phyloP scores from a whole-genome alignment of 257 asterid genomes.

The Petunia secreta region DNA sequence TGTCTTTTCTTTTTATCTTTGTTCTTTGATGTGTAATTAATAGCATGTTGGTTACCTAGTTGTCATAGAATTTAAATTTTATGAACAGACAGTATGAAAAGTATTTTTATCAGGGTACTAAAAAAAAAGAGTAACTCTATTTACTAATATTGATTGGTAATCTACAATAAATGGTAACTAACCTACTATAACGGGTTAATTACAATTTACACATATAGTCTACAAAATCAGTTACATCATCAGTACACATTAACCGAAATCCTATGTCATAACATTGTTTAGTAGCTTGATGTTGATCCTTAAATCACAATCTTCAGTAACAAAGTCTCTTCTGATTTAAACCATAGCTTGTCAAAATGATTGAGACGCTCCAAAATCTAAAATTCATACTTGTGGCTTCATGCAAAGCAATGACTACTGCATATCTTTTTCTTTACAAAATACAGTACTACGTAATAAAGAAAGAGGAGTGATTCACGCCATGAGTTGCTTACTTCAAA shows the following conservation, averaged over 20 bases:
- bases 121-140: too few relatives aligned
- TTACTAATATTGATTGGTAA: too few relatives aligned
- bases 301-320: constrained; percentile 29
- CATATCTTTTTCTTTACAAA: constrained; percentile 29
- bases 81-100: too few relatives aligned
- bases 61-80: too few relatives aligned
- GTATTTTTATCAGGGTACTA: too few relatives aligned
- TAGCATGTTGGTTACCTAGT: too few relatives aligned
- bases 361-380: constrained; percentile 36
- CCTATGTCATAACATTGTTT: neutral
- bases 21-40: neutral
- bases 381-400: constrained; percentile 22
- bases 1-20: too few relatives aligned
- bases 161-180: too few relatives aligned
- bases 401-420: constrained; percentile 39
- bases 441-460: neutral
- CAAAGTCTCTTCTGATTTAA: constrained; percentile 33
- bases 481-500: neutral
- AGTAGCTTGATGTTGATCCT: constrained; percentile 34
- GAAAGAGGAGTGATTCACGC: constrained; percentile 29
- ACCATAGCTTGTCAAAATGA: constrained; percentile 29
- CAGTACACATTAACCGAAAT: too few relatives aligned
- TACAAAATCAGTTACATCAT: too few relatives aligned
- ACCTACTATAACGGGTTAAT: too few relatives aligned
- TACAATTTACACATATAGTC: too few relatives aligned